Conservation (phyloP, 2,329 filamentous ascomycete species). For the Alternaria atra region DNA sequence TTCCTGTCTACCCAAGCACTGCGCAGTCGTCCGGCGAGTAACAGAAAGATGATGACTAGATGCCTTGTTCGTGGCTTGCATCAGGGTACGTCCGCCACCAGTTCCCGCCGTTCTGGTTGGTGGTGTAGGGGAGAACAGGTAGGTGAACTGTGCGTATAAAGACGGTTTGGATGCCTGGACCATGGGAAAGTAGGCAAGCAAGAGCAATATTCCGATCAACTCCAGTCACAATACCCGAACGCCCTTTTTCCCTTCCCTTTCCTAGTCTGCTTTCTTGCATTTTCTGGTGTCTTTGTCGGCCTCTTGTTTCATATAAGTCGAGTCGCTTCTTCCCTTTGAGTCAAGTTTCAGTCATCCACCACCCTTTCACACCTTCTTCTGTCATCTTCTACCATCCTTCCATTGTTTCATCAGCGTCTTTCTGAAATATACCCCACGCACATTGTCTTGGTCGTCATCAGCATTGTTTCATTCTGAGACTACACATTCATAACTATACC, state of each 20-base stretch:
- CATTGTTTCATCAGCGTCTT: constrained; percentile 10
- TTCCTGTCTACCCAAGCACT: constrained; percentile 34
- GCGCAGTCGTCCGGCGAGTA: constrained; percentile 31
- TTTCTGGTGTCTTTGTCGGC: constrained; percentile 13
- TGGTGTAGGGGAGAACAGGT: constrained; percentile 12
- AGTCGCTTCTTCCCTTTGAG: constrained; percentile 17
- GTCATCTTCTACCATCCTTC: constrained; percentile 23
- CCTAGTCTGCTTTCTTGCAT: constrained; percentile 20
- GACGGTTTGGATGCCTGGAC: constrained; percentile 39
- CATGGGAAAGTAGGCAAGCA: constrained; percentile 11
- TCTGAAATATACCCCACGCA: not conserved
- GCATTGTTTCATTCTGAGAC: constrained; percentile 9
- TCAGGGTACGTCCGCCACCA: constrained; percentile 25
- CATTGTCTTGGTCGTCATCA: constrained; percentile 7
- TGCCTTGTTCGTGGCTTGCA: constrained; percentile 27
- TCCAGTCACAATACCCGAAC: constrained; percentile 22
- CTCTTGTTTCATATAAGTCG: constrained; percentile 29
- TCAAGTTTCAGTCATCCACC: constrained; percentile 27
- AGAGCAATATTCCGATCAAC: constrained; percentile 21
- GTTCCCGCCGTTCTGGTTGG: constrained; percentile 26
- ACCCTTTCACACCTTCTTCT: constrained; percentile 18
- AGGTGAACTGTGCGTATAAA: constrained; percentile 39
- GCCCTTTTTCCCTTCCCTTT: constrained; percentile 15
- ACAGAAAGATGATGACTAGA: constrained; percentile 39
- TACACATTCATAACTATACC: constrained; percentile 10